Evolutionary conservation across 129 eudicot species (phyloP), one percentile per base, ranked within the genome.

Genomic region (Helianthus tuberosus): DNA sequence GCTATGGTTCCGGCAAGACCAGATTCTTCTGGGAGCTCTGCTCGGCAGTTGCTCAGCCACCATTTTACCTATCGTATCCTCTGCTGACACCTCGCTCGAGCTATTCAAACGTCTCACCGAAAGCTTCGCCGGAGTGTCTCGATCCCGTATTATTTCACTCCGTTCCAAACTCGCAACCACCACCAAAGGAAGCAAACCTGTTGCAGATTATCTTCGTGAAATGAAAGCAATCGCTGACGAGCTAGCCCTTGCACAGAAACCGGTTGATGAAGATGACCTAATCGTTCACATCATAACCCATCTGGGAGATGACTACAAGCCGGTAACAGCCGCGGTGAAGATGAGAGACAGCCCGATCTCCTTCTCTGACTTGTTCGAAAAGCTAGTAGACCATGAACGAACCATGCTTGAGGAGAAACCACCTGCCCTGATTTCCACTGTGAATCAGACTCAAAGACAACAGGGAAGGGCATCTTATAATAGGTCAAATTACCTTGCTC

Each of bases 51-150:
- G 38, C 25, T 64, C 39, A 11, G 72, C 65, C 36, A 61, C 46
- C 5, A 61, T 61, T 61, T 43, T 29, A 62, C 67, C 67, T 5
- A 62, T 62, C n/a, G 67, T 62, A 13, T 62, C 67, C 20, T 55
- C 62, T 16, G 35, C 12, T 16, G 27, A 9, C 62, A 55, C 62
- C 20, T 55, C 62, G 35, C 36, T 29, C 16, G 67, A 62, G 47
- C 46, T 35, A 12, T 62, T 35, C 12, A 35, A 35, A 62, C 20
- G 67, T 16, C 47, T 35, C 46, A 62, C 67, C 5, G 67, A 62
- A 12, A 62, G 67, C 47, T 62, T 29, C 11, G 47, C 67, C 11
- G 67, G 67, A 8, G 67, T 62, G 8, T 62, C 67, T 15, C 17
- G 67, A 36, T 62, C 67, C 23, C 25, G 47, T 3, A 62, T 62